A percentile compares a stretch with the other conserved stretches of the same genome.
Conservation (phyloP, 192 early-diverging fungal genomes). For the Gryganskiella cystojenkinii region DNA sequence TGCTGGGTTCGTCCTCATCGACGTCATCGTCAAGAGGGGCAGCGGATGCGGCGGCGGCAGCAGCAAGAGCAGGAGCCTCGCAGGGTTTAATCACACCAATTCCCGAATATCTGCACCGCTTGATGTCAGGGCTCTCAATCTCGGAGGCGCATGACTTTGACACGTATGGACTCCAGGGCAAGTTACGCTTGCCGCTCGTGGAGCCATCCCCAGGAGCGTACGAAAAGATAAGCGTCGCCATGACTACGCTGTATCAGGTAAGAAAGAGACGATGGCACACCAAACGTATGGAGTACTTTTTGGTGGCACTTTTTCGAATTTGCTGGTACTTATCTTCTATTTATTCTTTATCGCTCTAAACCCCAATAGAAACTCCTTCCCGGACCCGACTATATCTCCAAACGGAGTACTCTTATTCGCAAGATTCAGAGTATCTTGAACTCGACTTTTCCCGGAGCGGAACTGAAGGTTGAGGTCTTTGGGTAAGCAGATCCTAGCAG, state of each 20-base stretch:
- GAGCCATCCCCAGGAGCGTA: background rate
- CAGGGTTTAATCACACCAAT: background rate
- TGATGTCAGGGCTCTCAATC: constrained; percentile 11
- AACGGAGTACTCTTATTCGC: constrained; percentile 12
- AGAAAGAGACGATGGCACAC: background rate
- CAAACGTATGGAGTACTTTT: background rate
- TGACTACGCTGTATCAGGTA: constrained; percentile 26
- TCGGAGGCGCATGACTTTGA: background rate
- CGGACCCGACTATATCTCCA: background rate
- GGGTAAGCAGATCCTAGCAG: constrained; percentile 4
- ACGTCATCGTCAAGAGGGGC: no score
- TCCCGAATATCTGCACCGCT: background rate
- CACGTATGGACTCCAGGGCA: constrained; percentile 29
- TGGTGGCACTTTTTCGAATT: background rate
- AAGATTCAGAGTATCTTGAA: constrained; percentile 24
- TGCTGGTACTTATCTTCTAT: background rate
- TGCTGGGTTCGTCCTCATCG: background rate
- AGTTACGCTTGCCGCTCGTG: constrained; percentile 10
- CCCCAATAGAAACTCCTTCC: constrained; percentile 14
- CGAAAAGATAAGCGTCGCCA: constrained; percentile 4
- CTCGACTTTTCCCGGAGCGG: background rate
- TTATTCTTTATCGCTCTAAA: background rate
- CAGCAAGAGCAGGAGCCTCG: background rate
- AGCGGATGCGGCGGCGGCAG: no score
- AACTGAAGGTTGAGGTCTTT: constrained; percentile 28